Conservation (phyloP, 2,329 filamentous ascomycete genomes). For the Xylaria sp. region DNA sequence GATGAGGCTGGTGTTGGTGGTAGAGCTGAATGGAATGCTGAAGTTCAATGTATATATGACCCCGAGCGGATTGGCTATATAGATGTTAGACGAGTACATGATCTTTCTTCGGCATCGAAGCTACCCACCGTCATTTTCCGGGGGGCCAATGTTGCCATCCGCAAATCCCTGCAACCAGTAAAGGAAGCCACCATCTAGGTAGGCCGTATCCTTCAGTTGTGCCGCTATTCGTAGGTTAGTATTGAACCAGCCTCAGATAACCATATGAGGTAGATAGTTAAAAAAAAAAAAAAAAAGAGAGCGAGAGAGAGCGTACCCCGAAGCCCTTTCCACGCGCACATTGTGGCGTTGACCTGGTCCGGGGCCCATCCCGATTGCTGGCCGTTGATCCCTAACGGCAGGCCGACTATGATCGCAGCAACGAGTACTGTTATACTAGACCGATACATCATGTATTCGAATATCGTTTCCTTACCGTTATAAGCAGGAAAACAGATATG, state of each 20-base stretch:
- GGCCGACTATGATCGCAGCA: constrained; percentile 39
- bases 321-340: constrained; percentile 61
- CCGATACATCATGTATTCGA: constrained; percentile 38
- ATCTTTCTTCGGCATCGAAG: background rate
- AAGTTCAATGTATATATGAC: constrained; percentile 64
- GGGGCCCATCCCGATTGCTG: constrained; percentile 57
- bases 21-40: constrained; percentile 58
- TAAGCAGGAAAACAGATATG: constrained; percentile 16
- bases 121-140: constrained; percentile 50
- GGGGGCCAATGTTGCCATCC: constrained; percentile 46
- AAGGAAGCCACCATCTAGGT: constrained; percentile 67
- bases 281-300: too few species aligned
- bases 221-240: constrained; percentile 45
- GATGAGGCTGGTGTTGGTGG: constrained; percentile 58
- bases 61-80: constrained; percentile 57
- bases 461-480: constrained; percentile 20
- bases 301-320: constrained; percentile 40
- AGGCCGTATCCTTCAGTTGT: constrained; percentile 61
- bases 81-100: constrained; percentile 18
- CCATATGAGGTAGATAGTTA: background rate
- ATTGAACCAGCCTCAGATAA: background rate
- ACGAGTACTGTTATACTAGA: constrained; percentile 31
- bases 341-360: constrained; percentile 60
- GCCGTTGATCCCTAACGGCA: constrained; percentile 42
- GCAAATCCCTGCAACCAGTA: constrained; percentile 57